A percentile compares a stretch with the other conserved stretches of the same genome.
Evolutionary conservation across 371 early-diverging fungal species (phyloP).

Genomic region (Mucor saturninus): DNA sequence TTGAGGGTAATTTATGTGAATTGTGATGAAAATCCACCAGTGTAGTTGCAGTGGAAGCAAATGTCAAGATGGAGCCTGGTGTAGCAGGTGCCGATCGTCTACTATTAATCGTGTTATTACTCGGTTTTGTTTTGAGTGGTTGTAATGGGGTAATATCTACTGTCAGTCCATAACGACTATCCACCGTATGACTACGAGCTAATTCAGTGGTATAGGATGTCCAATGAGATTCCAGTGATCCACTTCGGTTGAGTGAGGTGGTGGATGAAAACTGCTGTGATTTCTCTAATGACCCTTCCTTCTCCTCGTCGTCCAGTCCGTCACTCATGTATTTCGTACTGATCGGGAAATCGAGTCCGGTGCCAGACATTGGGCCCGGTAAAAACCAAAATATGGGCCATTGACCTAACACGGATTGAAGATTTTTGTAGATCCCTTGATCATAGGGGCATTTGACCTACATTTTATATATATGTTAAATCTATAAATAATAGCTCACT

Average conservation of each 20-base stretch:
- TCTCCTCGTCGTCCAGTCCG: conserved; percentile 30
- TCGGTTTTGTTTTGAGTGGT: conserved; percentile 40
- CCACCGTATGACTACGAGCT: background rate
- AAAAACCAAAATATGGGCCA: conserved; percentile 73
- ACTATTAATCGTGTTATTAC: conserved; percentile 23
- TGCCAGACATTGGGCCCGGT: conserved; percentile 67
- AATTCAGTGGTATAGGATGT: conserved; percentile 17
- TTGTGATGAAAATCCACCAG: conserved; percentile 35
- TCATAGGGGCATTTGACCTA: conserved; percentile 90
- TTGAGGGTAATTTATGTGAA: conserved; percentile 10
- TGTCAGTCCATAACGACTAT: background rate
- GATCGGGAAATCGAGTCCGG: conserved; percentile 75
- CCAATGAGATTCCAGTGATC: conserved; percentile 22
- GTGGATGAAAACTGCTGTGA: conserved; percentile 10
- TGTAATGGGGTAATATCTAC: conserved; percentile 11
- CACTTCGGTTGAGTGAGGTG: conserved; percentile 11
- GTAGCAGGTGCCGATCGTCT: conserved; percentile 29
- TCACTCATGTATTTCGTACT: conserved; percentile 38
- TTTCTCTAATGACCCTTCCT: background rate
- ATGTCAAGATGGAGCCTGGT: conserved; percentile 44
- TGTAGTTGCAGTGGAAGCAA: conserved; percentile 43
- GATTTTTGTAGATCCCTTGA: conserved; percentile 80
- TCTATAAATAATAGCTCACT: background rate
- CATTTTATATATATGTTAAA: conserved; percentile 13
- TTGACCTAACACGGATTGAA: conserved; percentile 78